Evolutionary conservation across 2,329 filamentous ascomycete species (phyloP).

Genomic region (Falciphora oryzae): DNA sequence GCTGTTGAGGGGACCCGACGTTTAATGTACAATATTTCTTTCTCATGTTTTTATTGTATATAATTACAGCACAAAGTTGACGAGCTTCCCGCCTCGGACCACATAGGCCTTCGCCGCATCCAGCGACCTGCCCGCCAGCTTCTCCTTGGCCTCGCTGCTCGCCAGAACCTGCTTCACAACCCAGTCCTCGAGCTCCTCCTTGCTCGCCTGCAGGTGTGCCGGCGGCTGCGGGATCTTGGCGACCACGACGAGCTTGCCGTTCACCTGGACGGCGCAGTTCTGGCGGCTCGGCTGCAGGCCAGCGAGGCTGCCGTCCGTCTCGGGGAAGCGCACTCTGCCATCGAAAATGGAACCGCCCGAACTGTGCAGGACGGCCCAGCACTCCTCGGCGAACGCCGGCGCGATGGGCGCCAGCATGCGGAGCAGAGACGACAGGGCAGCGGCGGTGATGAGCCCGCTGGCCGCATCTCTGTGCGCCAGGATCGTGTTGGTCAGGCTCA

Average conservation of each 20-base stretch:
- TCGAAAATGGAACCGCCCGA: slow-evolving; percentile 15
- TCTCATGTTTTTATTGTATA: slow-evolving; percentile 2
- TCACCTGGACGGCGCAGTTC: slow-evolving; percentile 66
- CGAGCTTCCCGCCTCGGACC: slow-evolving; percentile 58
- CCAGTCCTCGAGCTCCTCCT: slow-evolving; percentile 49
- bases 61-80: slow-evolving; percentile 62
- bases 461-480: slow-evolving; percentile 35
- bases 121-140: slow-evolving; percentile 41
- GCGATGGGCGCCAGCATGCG: slow-evolving; percentile 74
- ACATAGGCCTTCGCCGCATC: slow-evolving; percentile 60
- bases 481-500: slow-evolving; percentile 69
- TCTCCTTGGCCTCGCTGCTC: slow-evolving; percentile 53
- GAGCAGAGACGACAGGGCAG: slow-evolving; percentile 52
- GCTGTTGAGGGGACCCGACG: too few species aligned
- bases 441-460: slow-evolving; percentile 37
- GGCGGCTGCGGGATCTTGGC: slow-evolving; percentile 55
- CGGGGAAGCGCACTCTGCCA: slow-evolving; percentile 50
- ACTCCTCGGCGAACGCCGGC: slow-evolving; percentile 76
- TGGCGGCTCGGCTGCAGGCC: slow-evolving; percentile 44
- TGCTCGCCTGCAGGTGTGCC: slow-evolving; percentile 32
- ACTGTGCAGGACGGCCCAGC: slow-evolving; percentile 57
- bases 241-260: slow-evolving; percentile 69
- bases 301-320: slow-evolving; percentile 38
- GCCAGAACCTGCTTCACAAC: slow-evolving; percentile 55
- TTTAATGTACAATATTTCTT: not conserved